These are phyloP conservation scores for Oryza nivara DNA, from an alignment of 176 grass and related monocot species.

Conservation along the genomic window DNA sequence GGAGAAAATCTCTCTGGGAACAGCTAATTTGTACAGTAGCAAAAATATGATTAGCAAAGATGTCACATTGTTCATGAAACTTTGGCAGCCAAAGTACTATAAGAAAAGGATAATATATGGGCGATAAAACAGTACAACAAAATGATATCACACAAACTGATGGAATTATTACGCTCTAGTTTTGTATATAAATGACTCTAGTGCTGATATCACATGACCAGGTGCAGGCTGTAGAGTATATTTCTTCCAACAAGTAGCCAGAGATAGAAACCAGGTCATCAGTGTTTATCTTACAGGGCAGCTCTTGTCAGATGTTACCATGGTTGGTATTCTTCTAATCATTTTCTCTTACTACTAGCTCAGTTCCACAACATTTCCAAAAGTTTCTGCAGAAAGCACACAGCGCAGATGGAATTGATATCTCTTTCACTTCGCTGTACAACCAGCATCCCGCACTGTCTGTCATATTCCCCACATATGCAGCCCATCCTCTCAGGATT, in stretches of 20 bases:
- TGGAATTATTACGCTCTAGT: neutral
- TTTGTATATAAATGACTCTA: neutral
- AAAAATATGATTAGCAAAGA: constrained; percentile 45
- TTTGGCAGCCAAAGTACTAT: constrained; percentile 42
- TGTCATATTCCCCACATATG: neutral
- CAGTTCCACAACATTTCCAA: neutral
- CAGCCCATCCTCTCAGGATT: neutral
- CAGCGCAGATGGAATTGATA: neutral
- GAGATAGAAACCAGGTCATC: neutral
- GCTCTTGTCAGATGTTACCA: neutral
- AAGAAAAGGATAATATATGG: constrained; percentile 27
- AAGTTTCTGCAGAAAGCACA: neutral
- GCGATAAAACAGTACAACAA: constrained; percentile 23
- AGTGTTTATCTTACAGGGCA: constrained; percentile 13
- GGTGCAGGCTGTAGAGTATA: neutral
- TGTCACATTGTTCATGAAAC: constrained; percentile 59
- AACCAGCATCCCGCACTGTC: neutral
- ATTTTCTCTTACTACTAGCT: neutral
- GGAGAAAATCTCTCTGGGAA: constrained; percentile 47
- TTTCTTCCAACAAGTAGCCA: constrained; percentile 4
- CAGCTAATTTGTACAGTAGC: constrained; percentile 41
- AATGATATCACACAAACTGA: constrained; percentile 6
- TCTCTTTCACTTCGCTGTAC: neutral
- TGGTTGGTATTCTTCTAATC: neutral
- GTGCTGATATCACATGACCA: neutral